Evolutionary conservation across 305 asterid species (phyloP).

Genomic region (Fraxinus greggii): DNA sequence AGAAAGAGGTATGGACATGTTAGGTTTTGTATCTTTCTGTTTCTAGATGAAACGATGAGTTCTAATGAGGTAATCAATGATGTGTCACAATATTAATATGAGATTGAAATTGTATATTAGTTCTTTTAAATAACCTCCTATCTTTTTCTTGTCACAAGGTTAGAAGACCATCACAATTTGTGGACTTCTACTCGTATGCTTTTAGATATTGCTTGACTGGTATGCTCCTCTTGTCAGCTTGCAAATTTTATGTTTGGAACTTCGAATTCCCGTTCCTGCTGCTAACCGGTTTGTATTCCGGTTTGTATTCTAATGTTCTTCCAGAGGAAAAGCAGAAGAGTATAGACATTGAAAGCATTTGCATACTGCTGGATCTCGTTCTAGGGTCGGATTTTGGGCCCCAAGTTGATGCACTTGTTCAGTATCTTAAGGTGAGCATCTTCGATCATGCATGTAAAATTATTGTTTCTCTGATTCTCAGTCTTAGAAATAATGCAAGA

Average conservation of each 20-base stretch:
- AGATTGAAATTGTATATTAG: constrained; percentile 3
- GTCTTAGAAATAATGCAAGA: background rate
- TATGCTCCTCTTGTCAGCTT: constrained; percentile 21
- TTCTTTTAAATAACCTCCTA: constrained; percentile 14
- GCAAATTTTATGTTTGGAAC: constrained; percentile 5
- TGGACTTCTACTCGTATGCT: constrained; percentile 64
- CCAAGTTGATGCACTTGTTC: constrained; percentile 63
- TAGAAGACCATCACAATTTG: constrained; percentile 52
- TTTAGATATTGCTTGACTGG: constrained; percentile 82
- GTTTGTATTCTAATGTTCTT: constrained; percentile 27
- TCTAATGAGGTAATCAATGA: constrained; percentile 1
- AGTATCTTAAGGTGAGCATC: constrained; percentile 66
- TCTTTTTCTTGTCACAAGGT: constrained; percentile 50
- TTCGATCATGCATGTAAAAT: constrained; percentile 11
- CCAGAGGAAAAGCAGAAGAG: constrained; percentile 84
- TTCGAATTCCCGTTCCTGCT: background rate
- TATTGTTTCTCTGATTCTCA: background rate
- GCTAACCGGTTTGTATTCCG: constrained; percentile 23
- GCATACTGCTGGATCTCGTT: constrained; percentile 71
- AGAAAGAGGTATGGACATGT: constrained; percentile 58
- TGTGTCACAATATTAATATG: background rate
- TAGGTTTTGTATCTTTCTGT: background rate
- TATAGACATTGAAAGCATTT: constrained; percentile 69
- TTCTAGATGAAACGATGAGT: constrained; percentile 4
- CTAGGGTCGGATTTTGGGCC: constrained; percentile 56